A percentile compares a stretch with the other conserved stretches of the same genome.
Evolutionary conservation across 2,329 filamentous ascomycete genomes (phyloP).

Genomic region (Trichoderma hamatum): DNA sequence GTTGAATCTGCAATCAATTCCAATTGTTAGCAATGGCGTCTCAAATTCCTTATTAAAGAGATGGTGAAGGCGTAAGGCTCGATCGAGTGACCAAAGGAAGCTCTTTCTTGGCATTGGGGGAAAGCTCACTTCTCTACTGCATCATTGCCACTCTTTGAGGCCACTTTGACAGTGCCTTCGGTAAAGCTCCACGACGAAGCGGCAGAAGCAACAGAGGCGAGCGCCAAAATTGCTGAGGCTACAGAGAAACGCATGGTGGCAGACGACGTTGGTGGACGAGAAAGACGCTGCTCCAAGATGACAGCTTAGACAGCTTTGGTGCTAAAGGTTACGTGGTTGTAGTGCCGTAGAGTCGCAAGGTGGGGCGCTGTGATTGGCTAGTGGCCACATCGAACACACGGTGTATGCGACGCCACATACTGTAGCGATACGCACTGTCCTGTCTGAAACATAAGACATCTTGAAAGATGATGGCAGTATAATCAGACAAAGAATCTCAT

Average conservation of each 20-base stretch:
- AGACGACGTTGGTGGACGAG: constrained; percentile 30
- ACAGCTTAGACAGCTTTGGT: constrained; percentile 37
- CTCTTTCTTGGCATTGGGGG: background rate
- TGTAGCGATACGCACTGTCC: background rate
- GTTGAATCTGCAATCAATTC: constrained; percentile 54
- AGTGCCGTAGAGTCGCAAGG: constrained; percentile 20
- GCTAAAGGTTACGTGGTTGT: constrained; percentile 38
- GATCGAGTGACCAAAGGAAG: background rate
- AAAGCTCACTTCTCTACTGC: constrained; percentile 67
- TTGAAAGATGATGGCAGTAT: background rate
- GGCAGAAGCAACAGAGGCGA: constrained; percentile 51
- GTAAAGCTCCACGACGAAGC: constrained; percentile 72
- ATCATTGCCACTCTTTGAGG: constrained; percentile 64
- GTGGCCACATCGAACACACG: background rate
- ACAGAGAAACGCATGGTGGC: constrained; percentile 45
- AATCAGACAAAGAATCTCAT: background rate
- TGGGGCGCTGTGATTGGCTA: constrained; percentile 33
- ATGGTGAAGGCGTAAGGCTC: background rate
- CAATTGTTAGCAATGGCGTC: constrained; percentile 32
- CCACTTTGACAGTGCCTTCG: constrained; percentile 69
- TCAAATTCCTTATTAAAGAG: constrained; percentile 1
- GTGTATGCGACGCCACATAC: constrained; percentile 5
- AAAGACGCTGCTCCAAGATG: constrained; percentile 33
- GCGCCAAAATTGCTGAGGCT: constrained; percentile 48
- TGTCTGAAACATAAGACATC: background rate